Conservation (phyloP, 164 flowering plant genomes). For the Akebia trifoliata region DNA sequence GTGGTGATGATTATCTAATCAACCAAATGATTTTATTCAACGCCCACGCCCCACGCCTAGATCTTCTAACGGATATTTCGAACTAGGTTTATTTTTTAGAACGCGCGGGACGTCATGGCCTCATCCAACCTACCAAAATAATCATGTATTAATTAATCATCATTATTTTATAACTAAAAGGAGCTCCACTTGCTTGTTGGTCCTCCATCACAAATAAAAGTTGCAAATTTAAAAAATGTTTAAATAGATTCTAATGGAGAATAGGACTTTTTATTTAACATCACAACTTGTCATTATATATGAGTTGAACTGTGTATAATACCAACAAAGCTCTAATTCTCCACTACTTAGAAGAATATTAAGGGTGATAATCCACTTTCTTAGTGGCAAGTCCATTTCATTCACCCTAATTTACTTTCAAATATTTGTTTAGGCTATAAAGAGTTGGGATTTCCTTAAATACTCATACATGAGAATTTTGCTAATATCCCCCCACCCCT, state of each 20-base stretch:
- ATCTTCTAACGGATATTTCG: too few relatives aligned
- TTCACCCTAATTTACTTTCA: neutral
- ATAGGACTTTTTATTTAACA: neutral
- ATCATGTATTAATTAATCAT: neutral
- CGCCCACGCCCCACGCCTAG: too few relatives aligned
- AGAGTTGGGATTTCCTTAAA: neutral
- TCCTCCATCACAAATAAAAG: slow-evolving; percentile 6
- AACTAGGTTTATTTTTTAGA: too few relatives aligned
- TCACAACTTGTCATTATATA: neutral
- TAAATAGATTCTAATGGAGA: slow-evolving; percentile 6
- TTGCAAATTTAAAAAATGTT: neutral
- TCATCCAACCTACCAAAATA: slow-evolving; percentile 13
- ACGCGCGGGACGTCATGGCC: neutral
- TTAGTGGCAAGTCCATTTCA: slow-evolving; percentile 16
- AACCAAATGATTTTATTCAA: too few relatives aligned
- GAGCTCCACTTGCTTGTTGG: slow-evolving; percentile 8
- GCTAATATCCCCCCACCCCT: too few relatives aligned
- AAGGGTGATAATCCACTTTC: slow-evolving; percentile 7
- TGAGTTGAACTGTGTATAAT: neutral
- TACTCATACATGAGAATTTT: too few relatives aligned
- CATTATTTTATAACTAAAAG: neutral
- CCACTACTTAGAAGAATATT: slow-evolving; percentile 5
- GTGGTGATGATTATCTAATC: too few relatives aligned
- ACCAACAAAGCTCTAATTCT: slow-evolving; percentile 1
- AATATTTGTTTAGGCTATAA: neutral